Evolutionary conservation across 2,329 filamentous ascomycete genomes (phyloP).

Genomic region (Aureobasidium namibiae): DNA sequence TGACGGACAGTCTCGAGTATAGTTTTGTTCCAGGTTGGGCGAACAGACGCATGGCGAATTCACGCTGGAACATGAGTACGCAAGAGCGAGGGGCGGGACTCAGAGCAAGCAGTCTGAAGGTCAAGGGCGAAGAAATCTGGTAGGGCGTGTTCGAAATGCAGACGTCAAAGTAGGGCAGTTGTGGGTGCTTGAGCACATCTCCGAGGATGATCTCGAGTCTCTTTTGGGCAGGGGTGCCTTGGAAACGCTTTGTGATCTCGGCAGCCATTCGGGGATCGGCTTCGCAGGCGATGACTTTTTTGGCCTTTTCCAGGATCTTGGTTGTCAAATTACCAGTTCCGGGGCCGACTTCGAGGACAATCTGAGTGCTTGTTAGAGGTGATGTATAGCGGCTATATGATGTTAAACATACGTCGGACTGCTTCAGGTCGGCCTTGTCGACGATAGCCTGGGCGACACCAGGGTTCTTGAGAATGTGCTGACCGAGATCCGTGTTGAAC

Average conservation of each 20-base stretch:
- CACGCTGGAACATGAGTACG: constrained; percentile 93
- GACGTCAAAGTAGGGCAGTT: constrained; percentile 70
- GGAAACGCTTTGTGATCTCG: constrained; percentile 87
- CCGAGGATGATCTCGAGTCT: constrained; percentile 82
- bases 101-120: constrained; percentile 80
- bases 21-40: constrained; percentile 81
- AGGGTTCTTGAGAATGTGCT: constrained; percentile 89
- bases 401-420: constrained; percentile 54
- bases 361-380: constrained; percentile 20
- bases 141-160: constrained; percentile 74
- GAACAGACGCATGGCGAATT: constrained; percentile 85
- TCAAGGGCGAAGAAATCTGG: constrained; percentile 80
- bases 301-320: constrained; percentile 78
- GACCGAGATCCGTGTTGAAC: constrained; percentile 86
- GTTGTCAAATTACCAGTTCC: constrained; percentile 86
- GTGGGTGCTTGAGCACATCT: constrained; percentile 80
- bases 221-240: constrained; percentile 76
- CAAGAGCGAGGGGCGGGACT: constrained; percentile 73
- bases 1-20: constrained; percentile 84
- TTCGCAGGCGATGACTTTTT: constrained; percentile 78
- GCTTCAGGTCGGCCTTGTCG: constrained; percentile 80
- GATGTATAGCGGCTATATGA: background rate
- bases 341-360: constrained; percentile 85
- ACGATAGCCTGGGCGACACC: constrained; percentile 76
- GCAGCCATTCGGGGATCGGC: constrained; percentile 95